Evolutionary conservation across 495 filamentous ascomycete genomes (phyloP), one percentile per base, ranked within the genome.

Genomic region (Aspergillus haitiensis): DNA sequence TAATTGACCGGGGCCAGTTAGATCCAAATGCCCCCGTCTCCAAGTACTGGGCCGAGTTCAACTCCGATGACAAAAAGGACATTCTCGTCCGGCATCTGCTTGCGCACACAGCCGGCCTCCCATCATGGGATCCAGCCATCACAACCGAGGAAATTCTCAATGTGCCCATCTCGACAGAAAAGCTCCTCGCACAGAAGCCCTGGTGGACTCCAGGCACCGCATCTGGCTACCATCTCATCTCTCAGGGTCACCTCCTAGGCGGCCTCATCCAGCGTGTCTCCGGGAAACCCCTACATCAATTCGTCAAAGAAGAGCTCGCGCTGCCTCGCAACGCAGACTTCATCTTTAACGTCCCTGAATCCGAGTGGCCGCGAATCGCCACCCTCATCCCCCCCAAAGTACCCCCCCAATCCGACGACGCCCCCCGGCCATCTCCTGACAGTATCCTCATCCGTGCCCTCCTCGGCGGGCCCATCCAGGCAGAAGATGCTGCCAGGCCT

Each of bases 41-140:
- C 3, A 74, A 64, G 11, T 76, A 78, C 66, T 81, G 78, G 78
- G 77, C 78, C 1, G 78, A 78, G 33, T 79, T 81, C 49, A 68
- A 64, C 33, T 69, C 58, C 35, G 70, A 74, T 37, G 76, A 75
- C n/a, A 78, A 78, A 21, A 70, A 75, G 32, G 64, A 70, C 13
- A 58, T 79, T 27, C 65, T 69, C 33, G 73, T 81, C 1, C 69
- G 67, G 5, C 78, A 81, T 57, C 15, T 79, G 13, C 66, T 81
- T 16, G 70, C 68, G 57, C 78, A 81, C 53, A 65, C 70, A 0
- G 66, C 78, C 4, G 74, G 71, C 1, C 34, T 78, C 1, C 61
- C 75, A 0, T 65, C 65, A 0, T 81, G 76, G 75, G 69, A 77
- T 0, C 49, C 67, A 0, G 67, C 64, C 0, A 55, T 76, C 8